Conservation (phyloP, 805 yeast species). For the Suhomyces pyralidae region DNA sequence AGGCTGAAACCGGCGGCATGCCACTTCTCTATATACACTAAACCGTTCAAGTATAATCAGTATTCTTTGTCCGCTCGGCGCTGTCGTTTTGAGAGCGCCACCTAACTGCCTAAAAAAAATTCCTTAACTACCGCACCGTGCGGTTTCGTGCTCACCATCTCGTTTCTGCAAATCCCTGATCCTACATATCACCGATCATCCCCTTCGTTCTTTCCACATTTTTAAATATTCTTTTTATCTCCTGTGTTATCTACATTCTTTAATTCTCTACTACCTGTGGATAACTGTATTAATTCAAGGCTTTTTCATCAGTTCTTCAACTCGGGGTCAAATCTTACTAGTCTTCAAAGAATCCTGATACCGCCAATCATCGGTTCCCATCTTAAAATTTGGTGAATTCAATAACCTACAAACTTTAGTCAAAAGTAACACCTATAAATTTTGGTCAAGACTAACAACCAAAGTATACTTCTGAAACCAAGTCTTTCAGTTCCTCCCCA, state of each 20-base stretch:
- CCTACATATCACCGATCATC: not conserved
- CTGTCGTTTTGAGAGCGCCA: not conserved
- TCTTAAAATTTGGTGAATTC: not conserved
- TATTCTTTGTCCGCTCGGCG: not conserved
- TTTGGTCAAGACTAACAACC: not conserved
- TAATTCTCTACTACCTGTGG: not conserved
- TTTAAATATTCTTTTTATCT: not conserved
- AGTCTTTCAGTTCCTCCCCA: not conserved
- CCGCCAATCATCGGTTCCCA: not conserved
- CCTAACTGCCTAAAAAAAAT: not conserved
- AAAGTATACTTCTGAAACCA: no score
- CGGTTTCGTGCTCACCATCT: not conserved
- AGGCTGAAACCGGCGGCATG: not conserved
- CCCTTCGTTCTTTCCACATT: not conserved
- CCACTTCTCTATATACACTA: not conserved
- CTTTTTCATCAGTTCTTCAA: not conserved
- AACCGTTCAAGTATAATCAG: not conserved
- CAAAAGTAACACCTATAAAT: no score
- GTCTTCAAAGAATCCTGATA: not conserved
- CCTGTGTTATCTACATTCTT: not conserved
- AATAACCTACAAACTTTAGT: no score
- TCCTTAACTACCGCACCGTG: not conserved
- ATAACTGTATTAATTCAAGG: not conserved
- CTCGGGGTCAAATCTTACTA: not conserved
- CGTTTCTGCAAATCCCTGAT: not conserved